Conservation (phyloP, 1,139 yeast species). For the Eremothecium cymbalariae region DNA sequence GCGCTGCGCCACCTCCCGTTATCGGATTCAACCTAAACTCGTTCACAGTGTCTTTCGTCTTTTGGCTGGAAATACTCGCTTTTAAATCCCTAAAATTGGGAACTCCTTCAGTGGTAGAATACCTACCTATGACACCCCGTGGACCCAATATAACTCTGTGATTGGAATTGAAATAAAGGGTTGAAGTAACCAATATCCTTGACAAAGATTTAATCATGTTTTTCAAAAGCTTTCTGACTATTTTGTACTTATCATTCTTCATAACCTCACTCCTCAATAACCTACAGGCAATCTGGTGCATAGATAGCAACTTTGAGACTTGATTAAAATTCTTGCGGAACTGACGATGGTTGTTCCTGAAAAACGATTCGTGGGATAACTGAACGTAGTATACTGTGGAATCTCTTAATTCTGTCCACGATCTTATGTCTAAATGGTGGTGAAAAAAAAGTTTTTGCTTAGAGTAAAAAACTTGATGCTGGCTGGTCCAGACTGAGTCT, state of each 20-base stretch:
- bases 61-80: constrained; percentile 9
- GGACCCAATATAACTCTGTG: constrained; percentile 9
- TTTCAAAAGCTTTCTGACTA: constrained; percentile 43
- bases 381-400: constrained; percentile 42
- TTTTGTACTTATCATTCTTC: constrained; percentile 38
- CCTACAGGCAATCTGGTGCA: constrained; percentile 45
- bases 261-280: constrained; percentile 44
- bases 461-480: constrained; percentile 13
- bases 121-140: constrained; percentile 1
- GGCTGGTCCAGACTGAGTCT: background rate
- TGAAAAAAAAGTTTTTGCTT: constrained; percentile 43
- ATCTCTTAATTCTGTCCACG: constrained; percentile 48
- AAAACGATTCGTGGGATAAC: constrained; percentile 41
- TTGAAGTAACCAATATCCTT: constrained; percentile 53
- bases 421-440: constrained; percentile 48
- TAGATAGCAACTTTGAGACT: constrained; percentile 42
- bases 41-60: constrained; percentile 9
- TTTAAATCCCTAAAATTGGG: constrained; percentile 1
- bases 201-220: constrained; percentile 47
- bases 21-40: constrained; percentile 1
- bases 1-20: constrained; percentile 3
- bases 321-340: constrained; percentile 47
- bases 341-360: constrained; percentile 41
- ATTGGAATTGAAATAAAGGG: constrained; percentile 40
- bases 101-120: background rate